phyloP scores from a whole-genome alignment of 257 asterid genomes.

The Phtheirospermum japonicum region DNA sequence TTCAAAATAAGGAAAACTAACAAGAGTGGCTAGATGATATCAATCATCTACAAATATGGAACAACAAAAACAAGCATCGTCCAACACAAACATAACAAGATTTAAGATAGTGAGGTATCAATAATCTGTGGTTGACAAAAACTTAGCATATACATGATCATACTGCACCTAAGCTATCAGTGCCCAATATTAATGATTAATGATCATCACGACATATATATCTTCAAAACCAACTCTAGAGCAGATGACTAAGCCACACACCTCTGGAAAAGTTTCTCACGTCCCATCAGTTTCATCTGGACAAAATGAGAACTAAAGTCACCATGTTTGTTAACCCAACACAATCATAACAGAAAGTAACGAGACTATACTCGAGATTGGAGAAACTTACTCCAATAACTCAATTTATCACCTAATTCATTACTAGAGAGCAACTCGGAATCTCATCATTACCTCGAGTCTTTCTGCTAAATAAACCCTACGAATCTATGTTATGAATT shows the following conservation, averaged over 20 bases:
- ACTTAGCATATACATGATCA: neutral
- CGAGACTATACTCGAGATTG: conserved; percentile 28
- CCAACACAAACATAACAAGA: neutral
- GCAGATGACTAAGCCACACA: conserved; percentile 61
- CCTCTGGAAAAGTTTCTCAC: conserved; percentile 50
- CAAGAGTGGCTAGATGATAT: no score
- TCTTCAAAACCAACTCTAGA: conserved; percentile 45
- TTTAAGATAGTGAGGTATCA: neutral
- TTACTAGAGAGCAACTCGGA: neutral
- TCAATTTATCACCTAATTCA: conserved; percentile 10
- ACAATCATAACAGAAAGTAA: conserved; percentile 28
- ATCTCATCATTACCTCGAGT: neutral
- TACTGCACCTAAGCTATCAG: conserved; percentile 18
- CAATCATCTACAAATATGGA: no score
- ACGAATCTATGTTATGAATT: neutral
- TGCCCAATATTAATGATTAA: conserved; percentile 12
- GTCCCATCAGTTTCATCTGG: conserved; percentile 95
- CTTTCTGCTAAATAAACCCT: neutral
- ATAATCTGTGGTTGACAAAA: neutral
- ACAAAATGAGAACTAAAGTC: conserved; percentile 72
- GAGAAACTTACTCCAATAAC: neutral
- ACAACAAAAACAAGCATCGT: neutral
- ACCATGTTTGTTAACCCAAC: conserved; percentile 50
- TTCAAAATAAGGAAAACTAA: no score
- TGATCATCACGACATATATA: conserved; percentile 26